Percentiles rank a stretch among this genome's conserved stretches.
phyloP scores from a whole-genome alignment of 805 yeast species.

The Candida xyloterini region DNA sequence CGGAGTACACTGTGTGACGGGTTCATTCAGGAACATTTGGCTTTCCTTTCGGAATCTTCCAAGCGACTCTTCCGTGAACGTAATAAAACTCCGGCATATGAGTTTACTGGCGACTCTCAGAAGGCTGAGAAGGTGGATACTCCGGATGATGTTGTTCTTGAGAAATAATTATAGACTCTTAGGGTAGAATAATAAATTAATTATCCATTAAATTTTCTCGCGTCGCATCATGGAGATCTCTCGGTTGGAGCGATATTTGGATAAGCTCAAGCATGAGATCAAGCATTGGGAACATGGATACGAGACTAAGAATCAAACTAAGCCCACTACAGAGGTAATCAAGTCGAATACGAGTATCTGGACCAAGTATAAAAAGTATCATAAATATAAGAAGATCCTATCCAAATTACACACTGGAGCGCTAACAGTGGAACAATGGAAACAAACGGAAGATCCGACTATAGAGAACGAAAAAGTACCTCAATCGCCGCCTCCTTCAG shows the following conservation, averaged over 20 bases:
- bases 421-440: constrained; percentile 13
- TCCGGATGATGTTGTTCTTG: constrained; percentile 3
- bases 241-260: constrained; percentile 17
- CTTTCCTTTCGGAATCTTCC: constrained; percentile 24
- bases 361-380: constrained; percentile 34
- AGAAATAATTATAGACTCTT: constrained; percentile 6
- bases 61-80: constrained; percentile 22
- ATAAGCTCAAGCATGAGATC: constrained; percentile 39
- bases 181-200: constrained; percentile 1
- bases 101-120: neutral
- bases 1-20: constrained; percentile 25
- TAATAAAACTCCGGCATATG: constrained; percentile 3
- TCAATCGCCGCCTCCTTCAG: constrained; percentile 7
- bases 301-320: constrained; percentile 22
- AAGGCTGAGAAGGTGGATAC: constrained; percentile 1
- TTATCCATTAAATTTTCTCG: constrained; percentile 2
- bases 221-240: constrained; percentile 13
- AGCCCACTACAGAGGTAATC: constrained; percentile 48
- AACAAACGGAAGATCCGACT: neutral
- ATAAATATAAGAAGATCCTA: constrained; percentile 23
- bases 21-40: constrained; percentile 29
- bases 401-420: constrained; percentile 16
- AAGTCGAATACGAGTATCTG: constrained; percentile 36
- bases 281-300: constrained; percentile 57
- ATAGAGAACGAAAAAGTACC: neutral